These are phyloP conservation scores for Lizonia empirigonia DNA, from an alignment of 2,329 filamentous ascomycete genomes.

Conservation along the genomic window DNA sequence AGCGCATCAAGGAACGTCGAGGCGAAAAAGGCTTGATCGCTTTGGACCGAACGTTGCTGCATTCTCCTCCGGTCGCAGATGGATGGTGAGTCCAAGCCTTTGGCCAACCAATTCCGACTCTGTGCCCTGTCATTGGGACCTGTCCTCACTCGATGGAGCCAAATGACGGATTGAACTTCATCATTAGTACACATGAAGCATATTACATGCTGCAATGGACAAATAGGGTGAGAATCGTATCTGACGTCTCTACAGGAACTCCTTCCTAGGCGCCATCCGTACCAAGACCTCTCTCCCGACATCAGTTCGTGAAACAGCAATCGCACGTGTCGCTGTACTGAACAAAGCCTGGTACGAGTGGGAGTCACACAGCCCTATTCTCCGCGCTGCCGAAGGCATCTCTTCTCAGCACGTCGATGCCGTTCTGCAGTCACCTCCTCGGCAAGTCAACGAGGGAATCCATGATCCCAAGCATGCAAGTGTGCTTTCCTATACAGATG, in stretches of 20 bases:
- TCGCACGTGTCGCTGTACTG: slow-evolving; percentile 78
- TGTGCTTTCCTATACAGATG: slow-evolving; percentile 75
- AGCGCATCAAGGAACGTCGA: slow-evolving; percentile 58
- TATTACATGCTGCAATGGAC: background rate
- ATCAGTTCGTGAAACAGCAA: slow-evolving; percentile 73
- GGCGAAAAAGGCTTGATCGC: slow-evolving; percentile 57
- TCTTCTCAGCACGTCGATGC: slow-evolving; percentile 55
- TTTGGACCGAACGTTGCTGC: slow-evolving; percentile 60
- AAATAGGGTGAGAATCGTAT: background rate
- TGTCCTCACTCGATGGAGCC: no score
- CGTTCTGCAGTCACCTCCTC: slow-evolving; percentile 30
- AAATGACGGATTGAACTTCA: no score
- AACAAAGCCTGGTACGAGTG: slow-evolving; percentile 88
- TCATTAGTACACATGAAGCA: background rate
- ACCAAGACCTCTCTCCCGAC: slow-evolving; percentile 57
- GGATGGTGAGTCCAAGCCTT: slow-evolving; percentile 52
- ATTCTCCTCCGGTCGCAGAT: slow-evolving; percentile 61
- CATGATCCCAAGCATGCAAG: slow-evolving; percentile 68
- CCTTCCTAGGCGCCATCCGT: slow-evolving; percentile 62
- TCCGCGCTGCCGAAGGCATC: slow-evolving; percentile 53
- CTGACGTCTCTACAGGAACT: slow-evolving; percentile 49
- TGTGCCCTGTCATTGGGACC: no score
- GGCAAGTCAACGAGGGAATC: slow-evolving; percentile 5
- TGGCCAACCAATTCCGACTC: background rate
- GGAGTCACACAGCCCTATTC: slow-evolving; percentile 73